Percentiles rank a stretch among this genome's conserved stretches.
Conservation (phyloP, 2,329 filamentous ascomycete species). For the Pyrenophora teres region DNA sequence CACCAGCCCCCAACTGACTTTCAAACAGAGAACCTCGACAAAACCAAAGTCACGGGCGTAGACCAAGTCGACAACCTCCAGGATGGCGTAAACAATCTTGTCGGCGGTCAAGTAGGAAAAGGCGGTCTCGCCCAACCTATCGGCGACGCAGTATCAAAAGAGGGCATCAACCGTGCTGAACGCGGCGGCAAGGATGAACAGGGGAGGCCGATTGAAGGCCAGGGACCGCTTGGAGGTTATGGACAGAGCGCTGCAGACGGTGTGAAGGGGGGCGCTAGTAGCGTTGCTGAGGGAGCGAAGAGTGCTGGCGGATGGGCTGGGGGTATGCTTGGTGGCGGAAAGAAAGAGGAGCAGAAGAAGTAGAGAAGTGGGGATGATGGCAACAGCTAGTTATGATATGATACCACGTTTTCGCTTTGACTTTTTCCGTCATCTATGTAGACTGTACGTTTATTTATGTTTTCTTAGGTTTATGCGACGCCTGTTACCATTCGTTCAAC, state of each 20-base stretch:
- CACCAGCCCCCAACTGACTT: neutral
- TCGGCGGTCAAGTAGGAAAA: slow-evolving; percentile 67
- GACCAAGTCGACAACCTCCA: slow-evolving; percentile 70
- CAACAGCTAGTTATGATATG: neutral
- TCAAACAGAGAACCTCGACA: slow-evolving; percentile 64
- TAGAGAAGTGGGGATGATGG: neutral
- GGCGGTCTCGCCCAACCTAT: slow-evolving; percentile 69
- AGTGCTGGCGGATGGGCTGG: slow-evolving; percentile 33
- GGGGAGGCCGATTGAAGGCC: slow-evolving; percentile 53
- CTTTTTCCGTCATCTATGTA: too few relatives aligned
- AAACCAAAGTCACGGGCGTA: slow-evolving; percentile 71
- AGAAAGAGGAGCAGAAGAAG: slow-evolving; percentile 26
- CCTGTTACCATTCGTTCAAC: too few relatives aligned
- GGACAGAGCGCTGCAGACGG: slow-evolving; percentile 39
- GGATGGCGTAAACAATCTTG: slow-evolving; percentile 68
- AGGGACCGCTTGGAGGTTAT: slow-evolving; percentile 41
- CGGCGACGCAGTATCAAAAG: slow-evolving; percentile 65
- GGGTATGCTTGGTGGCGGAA: slow-evolving; percentile 28
- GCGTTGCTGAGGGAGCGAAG: slow-evolving; percentile 32
- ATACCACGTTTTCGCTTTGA: neutral
- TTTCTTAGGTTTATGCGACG: neutral
- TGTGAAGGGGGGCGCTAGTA: slow-evolving; percentile 35
- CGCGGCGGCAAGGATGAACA: slow-evolving; percentile 66
- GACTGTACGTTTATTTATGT: neutral
- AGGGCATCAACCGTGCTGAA: slow-evolving; percentile 69